phyloP scores from a whole-genome alignment of 108 stramenopile genomes.

The Discostella pseudostelligera region DNA sequence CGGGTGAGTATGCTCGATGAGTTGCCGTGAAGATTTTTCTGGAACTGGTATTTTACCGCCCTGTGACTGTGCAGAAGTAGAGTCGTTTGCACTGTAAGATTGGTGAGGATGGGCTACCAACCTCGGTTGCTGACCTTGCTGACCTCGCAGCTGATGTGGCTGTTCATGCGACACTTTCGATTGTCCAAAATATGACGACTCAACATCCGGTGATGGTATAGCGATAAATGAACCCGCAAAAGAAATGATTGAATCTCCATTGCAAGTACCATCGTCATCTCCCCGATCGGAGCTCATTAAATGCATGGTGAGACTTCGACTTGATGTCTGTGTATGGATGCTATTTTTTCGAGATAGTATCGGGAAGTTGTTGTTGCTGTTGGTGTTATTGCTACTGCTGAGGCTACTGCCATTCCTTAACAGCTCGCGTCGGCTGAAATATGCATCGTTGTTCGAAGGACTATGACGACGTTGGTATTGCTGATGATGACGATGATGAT shows the following conservation, averaged over 20 bases:
- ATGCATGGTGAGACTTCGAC: neutral
- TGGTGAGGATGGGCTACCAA: no score
- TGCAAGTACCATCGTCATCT: neutral
- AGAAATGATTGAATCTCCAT: neutral
- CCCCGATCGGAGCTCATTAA: constrained; percentile 4
- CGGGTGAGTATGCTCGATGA: neutral
- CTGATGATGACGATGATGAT: neutral
- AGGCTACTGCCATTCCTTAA: no score
- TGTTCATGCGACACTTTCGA: constrained; percentile 3
- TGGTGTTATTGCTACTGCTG: no score
- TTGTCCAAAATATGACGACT: constrained; percentile 12
- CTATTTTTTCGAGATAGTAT: neutral
- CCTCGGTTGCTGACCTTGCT: neutral
- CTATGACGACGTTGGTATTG: no score
- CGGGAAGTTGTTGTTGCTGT: neutral
- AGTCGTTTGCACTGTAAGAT: neutral
- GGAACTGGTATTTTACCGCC: no score
- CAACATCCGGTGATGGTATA: constrained; percentile 3
- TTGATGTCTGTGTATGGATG: neutral
- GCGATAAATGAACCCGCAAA: constrained; percentile 1
- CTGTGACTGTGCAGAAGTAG: neutral
- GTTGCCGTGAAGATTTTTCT: neutral
- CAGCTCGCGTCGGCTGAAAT: no score
- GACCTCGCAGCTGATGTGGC: neutral
- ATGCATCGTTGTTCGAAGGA: no score